phyloP scores from a whole-genome alignment of 805 yeast genomes.

The Yarrowia osloensis region DNA sequence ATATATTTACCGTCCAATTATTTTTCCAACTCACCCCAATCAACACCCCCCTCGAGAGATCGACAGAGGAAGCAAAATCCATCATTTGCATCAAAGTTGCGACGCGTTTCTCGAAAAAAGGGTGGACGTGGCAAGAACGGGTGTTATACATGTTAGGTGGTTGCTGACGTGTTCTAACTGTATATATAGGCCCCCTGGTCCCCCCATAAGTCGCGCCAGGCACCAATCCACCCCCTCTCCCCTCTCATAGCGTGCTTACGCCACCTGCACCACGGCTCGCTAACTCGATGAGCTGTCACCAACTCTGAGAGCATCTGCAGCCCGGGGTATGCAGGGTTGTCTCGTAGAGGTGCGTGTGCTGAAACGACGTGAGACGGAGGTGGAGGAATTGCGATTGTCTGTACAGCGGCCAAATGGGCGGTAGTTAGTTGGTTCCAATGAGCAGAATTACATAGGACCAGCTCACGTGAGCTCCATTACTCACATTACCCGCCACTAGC shows the following conservation, averaged over 20 bases:
- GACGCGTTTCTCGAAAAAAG: conserved; percentile 3
- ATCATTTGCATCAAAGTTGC: conserved; percentile 1
- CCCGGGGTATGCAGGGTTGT: conserved; percentile 24
- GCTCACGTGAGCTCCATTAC: no score
- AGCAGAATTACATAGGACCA: no score
- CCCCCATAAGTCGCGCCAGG: not conserved
- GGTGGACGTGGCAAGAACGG: not conserved
- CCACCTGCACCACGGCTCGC: conserved; percentile 12
- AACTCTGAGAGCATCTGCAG: conserved; percentile 2
- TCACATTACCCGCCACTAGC: no score
- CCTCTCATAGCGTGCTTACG: not conserved
- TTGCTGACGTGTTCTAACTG: not conserved
- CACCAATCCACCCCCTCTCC: not conserved
- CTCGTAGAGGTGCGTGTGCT: not conserved
- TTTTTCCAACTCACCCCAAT: no score
- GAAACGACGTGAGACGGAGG: no score
- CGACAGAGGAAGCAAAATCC: conserved; percentile 3
- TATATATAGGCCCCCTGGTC: not conserved
- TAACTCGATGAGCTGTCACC: conserved; percentile 23
- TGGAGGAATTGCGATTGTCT: no score
- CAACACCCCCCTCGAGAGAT: not conserved
- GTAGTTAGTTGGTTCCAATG: no score
- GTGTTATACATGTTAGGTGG: not conserved
- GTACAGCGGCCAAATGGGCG: no score
- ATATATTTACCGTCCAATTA: not conserved